These are phyloP conservation scores for Hypoxylon sp. DNA, from an alignment of 2,329 filamentous ascomycete species.

Conservation along the genomic window DNA sequence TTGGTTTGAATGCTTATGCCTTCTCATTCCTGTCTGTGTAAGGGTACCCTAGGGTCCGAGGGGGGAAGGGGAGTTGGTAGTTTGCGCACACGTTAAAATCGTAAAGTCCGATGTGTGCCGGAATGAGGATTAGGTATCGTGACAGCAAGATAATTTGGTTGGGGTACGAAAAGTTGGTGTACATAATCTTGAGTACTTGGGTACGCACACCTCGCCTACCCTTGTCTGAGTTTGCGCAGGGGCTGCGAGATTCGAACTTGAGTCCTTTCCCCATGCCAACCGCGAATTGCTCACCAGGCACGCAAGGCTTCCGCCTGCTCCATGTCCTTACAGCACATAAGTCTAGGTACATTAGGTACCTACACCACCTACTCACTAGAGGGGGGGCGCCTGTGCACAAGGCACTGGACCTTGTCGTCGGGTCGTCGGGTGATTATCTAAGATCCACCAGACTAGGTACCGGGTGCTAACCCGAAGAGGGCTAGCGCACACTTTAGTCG, in stretches of 20 bases:
- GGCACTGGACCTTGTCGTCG: constrained; percentile 26
- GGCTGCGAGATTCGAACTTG: constrained; percentile 3
- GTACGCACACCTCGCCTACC: constrained; percentile 27
- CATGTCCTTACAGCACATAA: too few species aligned
- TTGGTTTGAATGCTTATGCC: constrained; percentile 6
- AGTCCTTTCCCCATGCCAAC: background rate
- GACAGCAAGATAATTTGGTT: constrained; percentile 17
- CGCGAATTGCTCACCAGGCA: constrained; percentile 19
- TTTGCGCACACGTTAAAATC: constrained; percentile 17
- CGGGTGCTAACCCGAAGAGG: constrained; percentile 11
- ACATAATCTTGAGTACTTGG: too few species aligned
- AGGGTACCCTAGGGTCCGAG: background rate
- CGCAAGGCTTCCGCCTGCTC: constrained; percentile 5
- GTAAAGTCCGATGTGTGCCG: constrained; percentile 24
- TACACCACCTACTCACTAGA: too few species aligned
- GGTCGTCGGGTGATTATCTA: constrained; percentile 40
- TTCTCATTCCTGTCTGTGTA: background rate
- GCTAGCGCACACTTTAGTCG: constrained; percentile 12
- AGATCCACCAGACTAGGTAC: constrained; percentile 36
- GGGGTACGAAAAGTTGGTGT: constrained; percentile 7
- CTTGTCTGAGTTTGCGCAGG: constrained; percentile 15
- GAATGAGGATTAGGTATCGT: constrained; percentile 12
- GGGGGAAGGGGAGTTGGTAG: background rate
- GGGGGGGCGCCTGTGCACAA: constrained; percentile 10
- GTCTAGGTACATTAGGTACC: too few species aligned